Evolutionary conservation across 495 filamentous ascomycete genomes (phyloP).

Genomic region (Penicillium macrosclerotiorum): DNA sequence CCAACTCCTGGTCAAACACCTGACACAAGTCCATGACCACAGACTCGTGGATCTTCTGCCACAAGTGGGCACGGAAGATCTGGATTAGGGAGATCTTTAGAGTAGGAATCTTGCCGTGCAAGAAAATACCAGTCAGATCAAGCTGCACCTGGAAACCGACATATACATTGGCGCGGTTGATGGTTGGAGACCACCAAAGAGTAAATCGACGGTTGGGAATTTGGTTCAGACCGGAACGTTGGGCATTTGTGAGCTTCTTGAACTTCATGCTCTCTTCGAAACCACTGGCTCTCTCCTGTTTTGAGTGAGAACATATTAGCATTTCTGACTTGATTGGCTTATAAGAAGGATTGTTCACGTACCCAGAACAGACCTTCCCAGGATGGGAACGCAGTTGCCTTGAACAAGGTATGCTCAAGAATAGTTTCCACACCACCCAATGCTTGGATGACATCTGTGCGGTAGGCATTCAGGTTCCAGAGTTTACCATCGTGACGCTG

Average conservation of each 20-base stretch:
- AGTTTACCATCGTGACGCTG: conserved; percentile 97
- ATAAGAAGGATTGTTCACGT: neutral
- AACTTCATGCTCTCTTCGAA: conserved; percentile 71
- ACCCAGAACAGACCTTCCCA: conserved; percentile 99
- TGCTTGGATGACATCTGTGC: conserved; percentile 98
- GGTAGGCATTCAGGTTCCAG: conserved; percentile 97
- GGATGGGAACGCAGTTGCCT: conserved; percentile 95
- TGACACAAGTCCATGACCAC: conserved; percentile 99
- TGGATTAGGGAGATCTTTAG: conserved; percentile 98
- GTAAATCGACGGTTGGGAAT: conserved; percentile 99
- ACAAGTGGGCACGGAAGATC: conserved; percentile 99
- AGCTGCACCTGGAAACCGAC: conserved; percentile 98
- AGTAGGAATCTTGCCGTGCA: conserved; percentile 99
- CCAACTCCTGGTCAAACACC: conserved; percentile 98
- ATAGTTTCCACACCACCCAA: conserved; percentile 99
- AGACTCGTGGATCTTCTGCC: conserved; percentile 99
- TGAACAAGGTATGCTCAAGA: conserved; percentile 96
- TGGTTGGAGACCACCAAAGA: conserved; percentile 94
- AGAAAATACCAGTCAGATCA: conserved; percentile 97
- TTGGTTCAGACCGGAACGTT: conserved; percentile 97
- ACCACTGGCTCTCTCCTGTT: neutral
- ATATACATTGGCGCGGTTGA: conserved; percentile 59
- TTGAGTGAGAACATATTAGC: too few species aligned
- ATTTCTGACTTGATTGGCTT: too few species aligned
- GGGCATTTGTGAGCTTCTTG: conserved; percentile 98